Evolutionary conservation across 2,329 filamentous ascomycete species (phyloP).

Genomic region (Cercospora canescens): DNA sequence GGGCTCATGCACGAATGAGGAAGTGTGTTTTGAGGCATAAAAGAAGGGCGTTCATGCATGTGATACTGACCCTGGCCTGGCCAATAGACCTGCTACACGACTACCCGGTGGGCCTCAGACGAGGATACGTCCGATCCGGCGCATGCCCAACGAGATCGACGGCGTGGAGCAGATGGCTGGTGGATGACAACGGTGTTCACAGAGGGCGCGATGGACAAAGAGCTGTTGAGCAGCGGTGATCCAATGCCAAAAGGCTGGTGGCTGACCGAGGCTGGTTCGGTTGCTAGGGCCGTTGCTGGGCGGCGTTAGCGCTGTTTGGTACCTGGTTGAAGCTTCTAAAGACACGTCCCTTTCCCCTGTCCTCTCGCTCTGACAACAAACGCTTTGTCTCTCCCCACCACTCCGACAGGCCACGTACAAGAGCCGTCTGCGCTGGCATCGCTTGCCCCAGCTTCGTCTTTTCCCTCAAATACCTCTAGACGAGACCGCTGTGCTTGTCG

Average conservation of each 20-base stretch:
- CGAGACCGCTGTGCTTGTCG: slow-evolving; percentile 25
- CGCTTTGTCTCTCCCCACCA: background rate
- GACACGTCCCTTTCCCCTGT: slow-evolving; percentile 7
- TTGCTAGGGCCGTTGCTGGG: background rate
- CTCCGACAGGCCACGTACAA: slow-evolving; percentile 1
- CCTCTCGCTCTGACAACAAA: background rate
- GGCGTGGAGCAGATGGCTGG: background rate
- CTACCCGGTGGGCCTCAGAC: slow-evolving; percentile 7
- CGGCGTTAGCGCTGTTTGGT: slow-evolving; percentile 7
- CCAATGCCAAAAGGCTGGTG: background rate
- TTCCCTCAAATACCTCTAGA: background rate
- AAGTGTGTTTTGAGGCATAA: slow-evolving; percentile 16
- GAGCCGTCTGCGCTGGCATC: slow-evolving; percentile 1
- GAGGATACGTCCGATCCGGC: background rate
- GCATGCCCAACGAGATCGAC: background rate
- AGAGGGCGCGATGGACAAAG: background rate
- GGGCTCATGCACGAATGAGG: slow-evolving; percentile 5
- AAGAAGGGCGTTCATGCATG: slow-evolving; percentile 15
- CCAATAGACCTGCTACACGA: slow-evolving; percentile 14
- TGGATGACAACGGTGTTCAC: background rate
- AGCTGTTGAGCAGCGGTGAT: background rate
- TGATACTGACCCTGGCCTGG: slow-evolving; percentile 3
- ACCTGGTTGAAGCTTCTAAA: slow-evolving; percentile 3
- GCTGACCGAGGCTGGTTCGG: background rate
- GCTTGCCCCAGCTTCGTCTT: background rate